A percentile compares a stretch with the other conserved stretches of the same genome.
These are phyloP conservation scores for Volvariella volvacea DNA, from an alignment of 1,284 basidiomycete species.

Conservation along the genomic window DNA sequence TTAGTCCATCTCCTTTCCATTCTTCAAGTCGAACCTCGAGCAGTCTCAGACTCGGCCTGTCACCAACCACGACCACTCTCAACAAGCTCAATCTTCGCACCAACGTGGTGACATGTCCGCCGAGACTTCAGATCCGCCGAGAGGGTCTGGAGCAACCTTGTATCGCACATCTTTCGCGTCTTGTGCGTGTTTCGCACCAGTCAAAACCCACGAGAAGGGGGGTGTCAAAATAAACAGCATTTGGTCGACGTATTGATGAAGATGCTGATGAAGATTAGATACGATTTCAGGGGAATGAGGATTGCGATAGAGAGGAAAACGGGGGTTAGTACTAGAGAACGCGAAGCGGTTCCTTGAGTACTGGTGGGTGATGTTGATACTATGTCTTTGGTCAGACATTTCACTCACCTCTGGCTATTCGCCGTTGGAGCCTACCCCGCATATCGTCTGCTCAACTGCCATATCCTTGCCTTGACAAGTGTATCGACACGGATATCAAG, in stretches of 20 bases:
- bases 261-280: slow-evolving; percentile 61
- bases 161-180: slow-evolving; percentile 73
- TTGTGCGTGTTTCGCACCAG: slow-evolving; percentile 62
- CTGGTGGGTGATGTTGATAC: background rate
- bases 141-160: slow-evolving; percentile 61
- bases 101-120: slow-evolving; percentile 81
- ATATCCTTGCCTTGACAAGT: too few relatives aligned
- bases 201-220: slow-evolving; percentile 28
- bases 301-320: slow-evolving; percentile 14
- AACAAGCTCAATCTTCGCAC: slow-evolving; percentile 77
- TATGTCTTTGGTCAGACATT: too few relatives aligned
- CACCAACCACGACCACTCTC: slow-evolving; percentile 34
- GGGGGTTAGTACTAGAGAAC: slow-evolving; percentile 15
- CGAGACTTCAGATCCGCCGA: slow-evolving; percentile 75
- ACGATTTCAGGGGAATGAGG: slow-evolving; percentile 58
- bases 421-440: too few relatives aligned
- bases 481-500: too few relatives aligned
- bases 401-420: too few relatives aligned
- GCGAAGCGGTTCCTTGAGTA: slow-evolving; percentile 3
- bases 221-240: slow-evolving; percentile 17
- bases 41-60: too few relatives aligned
- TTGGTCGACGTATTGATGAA: slow-evolving; percentile 70
- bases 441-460: too few relatives aligned
- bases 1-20: slow-evolving; percentile 85
- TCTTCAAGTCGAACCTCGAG: slow-evolving; percentile 40